Base-by-base conservation (phyloP, 257 asterid species). In the Galeopsis tetrahit region DNA sequence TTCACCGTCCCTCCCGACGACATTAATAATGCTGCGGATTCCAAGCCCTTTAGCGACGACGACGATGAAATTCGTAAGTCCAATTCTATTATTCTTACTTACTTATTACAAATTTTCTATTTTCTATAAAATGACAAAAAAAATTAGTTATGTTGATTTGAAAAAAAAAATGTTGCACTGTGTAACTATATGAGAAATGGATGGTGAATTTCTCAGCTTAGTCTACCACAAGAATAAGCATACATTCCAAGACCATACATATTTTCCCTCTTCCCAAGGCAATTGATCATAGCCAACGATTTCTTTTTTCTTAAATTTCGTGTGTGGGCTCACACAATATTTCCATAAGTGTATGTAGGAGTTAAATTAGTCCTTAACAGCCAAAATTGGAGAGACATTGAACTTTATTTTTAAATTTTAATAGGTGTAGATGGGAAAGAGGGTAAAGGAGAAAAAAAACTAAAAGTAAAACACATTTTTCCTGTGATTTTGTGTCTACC, bases 31-130 rank as follows among this genome's bases (percentile, higher is more conserved):
- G 28, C 28, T 3, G 92, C 88, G 4, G 92, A 87, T 74, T 69
- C 74, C 10, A 85, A 78, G 67, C 84, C 93, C 2, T 90, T 81
- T 39, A 88, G 92, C 10, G 99, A 92, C 38, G 99, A 88, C 10
- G 99, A 92, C 38, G 99, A 88, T 17, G 98, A 92, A 21, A 76
- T 63, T 61, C 79, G 99, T 95, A 71, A 85, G 91, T 80, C 21
- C 2, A 21, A 39, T 39, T 56, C 4, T 28, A 28, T 56, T 13
- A 21, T 51, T 14, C 57, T 1, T 0, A 3, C 17, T 51, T 21
- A 21, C 28, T 21, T 21, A 21, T 21, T 21, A 21, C 28, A 21
- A 21, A 21, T 1, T 21, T 21, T 21, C 1, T 21, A 0, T 21
- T 21, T 21, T 21, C n/a, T n/a, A n/a, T n/a, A n/a, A n/a, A n/a